These are phyloP conservation scores for Sclerotiophoma versabilis DNA, from an alignment of 2,329 filamentous ascomycete genomes.

Conservation along the genomic window DNA sequence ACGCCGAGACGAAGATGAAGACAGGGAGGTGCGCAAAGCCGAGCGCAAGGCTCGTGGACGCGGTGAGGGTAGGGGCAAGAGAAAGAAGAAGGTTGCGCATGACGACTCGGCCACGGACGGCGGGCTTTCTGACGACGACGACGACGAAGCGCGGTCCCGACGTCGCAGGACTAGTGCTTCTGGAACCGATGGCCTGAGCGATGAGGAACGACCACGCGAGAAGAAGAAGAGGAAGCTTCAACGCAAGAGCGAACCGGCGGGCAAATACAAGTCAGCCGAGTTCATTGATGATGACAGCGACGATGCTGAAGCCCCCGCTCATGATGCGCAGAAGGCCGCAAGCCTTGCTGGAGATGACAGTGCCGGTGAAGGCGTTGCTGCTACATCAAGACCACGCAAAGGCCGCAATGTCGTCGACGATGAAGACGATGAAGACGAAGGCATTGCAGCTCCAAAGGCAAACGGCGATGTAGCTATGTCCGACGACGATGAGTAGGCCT, in stretches of 20 bases:
- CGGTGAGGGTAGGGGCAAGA: conserved; percentile 51
- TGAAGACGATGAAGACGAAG: conserved; percentile 43
- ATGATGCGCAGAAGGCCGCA: conserved; percentile 22
- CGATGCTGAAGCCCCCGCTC: conserved; percentile 32
- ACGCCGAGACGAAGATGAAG: conserved; percentile 68
- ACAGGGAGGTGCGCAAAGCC: conserved; percentile 79
- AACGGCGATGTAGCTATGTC: conserved; percentile 36
- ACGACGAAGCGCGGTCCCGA: conserved; percentile 49
- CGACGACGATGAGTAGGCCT: conserved; percentile 39
- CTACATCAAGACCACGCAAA: conserved; percentile 38
- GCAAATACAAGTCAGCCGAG: conserved; percentile 87
- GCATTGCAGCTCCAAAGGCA: conserved; percentile 27
- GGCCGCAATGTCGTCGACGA: conserved; percentile 44
- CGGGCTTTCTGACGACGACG: conserved; percentile 32
- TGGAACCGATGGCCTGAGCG: conserved; percentile 55
- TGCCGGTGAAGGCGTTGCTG: conserved; percentile 35
- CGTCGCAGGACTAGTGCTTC: conserved; percentile 46
- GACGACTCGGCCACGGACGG: conserved; percentile 57
- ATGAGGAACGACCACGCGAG: conserved; percentile 65
- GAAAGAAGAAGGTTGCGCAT: conserved; percentile 68
- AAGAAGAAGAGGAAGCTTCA: conserved; percentile 70
- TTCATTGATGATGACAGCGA: conserved; percentile 71
- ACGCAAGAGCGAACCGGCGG: conserved; percentile 54
- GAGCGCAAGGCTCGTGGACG: conserved; percentile 60
- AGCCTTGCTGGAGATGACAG: conserved; percentile 21